phyloP scores from a whole-genome alignment of 768 basidiomycete genomes.

The Hygrophorus russula region DNA sequence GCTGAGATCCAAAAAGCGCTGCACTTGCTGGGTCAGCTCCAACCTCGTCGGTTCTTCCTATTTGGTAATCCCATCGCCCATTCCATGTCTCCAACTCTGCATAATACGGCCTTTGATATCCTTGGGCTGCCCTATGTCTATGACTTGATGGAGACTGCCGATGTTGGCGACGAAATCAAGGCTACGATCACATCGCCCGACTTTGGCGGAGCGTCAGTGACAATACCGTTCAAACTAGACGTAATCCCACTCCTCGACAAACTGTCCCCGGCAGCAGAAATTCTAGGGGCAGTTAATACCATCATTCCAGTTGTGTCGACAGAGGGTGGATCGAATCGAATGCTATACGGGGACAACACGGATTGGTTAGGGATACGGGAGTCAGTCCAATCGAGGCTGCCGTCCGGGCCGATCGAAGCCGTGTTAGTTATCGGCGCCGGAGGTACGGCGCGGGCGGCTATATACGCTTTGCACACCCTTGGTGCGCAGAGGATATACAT shows the following conservation, averaged over 20 bases:
- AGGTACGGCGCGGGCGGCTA: constrained; percentile 88
- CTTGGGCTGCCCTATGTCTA: constrained; percentile 84
- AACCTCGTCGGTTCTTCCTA: constrained; percentile 66
- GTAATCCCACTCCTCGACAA: constrained; percentile 75
- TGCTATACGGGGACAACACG: constrained; percentile 88
- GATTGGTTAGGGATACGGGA: constrained; percentile 87
- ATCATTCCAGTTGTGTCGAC: constrained; percentile 45
- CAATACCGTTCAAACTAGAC: constrained; percentile 91
- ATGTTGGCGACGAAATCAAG: constrained; percentile 56
- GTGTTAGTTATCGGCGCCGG: constrained; percentile 91
- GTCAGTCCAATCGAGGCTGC: constrained; percentile 31
- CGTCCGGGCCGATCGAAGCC: constrained; percentile 26
- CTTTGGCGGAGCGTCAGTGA: constrained; percentile 95
- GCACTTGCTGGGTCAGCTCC: constrained; percentile 70
- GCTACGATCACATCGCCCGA: constrained; percentile 47
- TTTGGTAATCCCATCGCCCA: constrained; percentile 84
- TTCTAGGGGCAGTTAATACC: constrained; percentile 94
- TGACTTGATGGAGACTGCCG: constrained; percentile 59
- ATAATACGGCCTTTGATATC: constrained; percentile 76
- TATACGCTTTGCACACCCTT: constrained; percentile 73
- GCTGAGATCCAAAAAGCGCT: constrained; percentile 76
- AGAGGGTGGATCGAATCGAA: constrained; percentile 26
- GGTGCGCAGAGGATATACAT: constrained; percentile 67
- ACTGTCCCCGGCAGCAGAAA: constrained; percentile 68
- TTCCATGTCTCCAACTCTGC: constrained; percentile 87